A percentile compares a stretch with the other conserved stretches of the same genome.
These are phyloP conservation scores for Rhodotorula sp. DNA, from an alignment of 1,284 basidiomycete genomes.

Conservation along the genomic window DNA sequence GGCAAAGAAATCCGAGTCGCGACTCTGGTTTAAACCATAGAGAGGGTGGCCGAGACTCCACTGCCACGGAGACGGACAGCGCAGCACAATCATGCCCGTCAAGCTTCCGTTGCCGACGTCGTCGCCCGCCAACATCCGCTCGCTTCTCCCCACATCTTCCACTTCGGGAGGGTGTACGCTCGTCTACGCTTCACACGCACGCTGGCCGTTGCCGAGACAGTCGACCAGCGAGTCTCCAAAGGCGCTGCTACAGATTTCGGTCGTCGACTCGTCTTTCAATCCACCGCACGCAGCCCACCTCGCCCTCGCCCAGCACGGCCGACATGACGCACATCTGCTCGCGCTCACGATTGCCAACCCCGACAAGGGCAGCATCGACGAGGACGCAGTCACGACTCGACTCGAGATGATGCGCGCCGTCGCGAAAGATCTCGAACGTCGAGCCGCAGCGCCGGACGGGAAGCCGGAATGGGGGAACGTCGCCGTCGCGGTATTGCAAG, in stretches of 20 bases:
- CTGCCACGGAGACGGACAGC: too few relatives aligned
- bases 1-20: too few relatives aligned
- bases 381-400: constrained; percentile 58
- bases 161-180: constrained; percentile 16
- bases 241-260: constrained; percentile 50
- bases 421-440: constrained; percentile 40
- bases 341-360: constrained; percentile 84
- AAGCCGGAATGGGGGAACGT: constrained; percentile 54
- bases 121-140: background rate
- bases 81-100: background rate
- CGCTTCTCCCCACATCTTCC: constrained; percentile 12
- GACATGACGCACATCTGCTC: constrained; percentile 73
- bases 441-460: constrained; percentile 24
- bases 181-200: constrained; percentile 41
- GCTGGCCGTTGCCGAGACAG: constrained; percentile 41
- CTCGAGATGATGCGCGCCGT: constrained; percentile 49
- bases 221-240: background rate
- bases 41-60: too few relatives aligned
- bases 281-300: constrained; percentile 86
- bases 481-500: constrained; percentile 78
- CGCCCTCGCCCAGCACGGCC: constrained; percentile 60
- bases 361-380: constrained; percentile 63
- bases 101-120: constrained; percentile 10
- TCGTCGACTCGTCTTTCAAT: constrained; percentile 92
- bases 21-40: too few relatives aligned